Percentiles rank a stretch among this genome's conserved stretches.
phyloP scores from a whole-genome alignment of 2,329 filamentous ascomycete genomes.

The Juglanconis juglandina region DNA sequence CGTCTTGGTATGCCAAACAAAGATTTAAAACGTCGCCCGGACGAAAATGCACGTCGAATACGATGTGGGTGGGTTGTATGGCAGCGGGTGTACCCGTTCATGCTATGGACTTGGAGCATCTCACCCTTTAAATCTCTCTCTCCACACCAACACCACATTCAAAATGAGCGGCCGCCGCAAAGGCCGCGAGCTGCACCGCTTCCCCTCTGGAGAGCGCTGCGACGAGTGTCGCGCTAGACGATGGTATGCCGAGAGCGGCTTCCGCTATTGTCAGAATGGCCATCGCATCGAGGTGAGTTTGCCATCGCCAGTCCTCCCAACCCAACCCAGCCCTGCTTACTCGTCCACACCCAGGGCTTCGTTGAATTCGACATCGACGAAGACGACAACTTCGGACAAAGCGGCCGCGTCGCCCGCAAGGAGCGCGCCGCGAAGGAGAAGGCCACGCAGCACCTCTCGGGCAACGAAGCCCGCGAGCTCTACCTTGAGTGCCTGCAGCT shows the following conservation, averaged over 20 bases:
- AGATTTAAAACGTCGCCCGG: too few relatives aligned
- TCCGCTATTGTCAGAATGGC: slow-evolving; percentile 75
- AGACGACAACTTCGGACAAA: slow-evolving; percentile 64
- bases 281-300: slow-evolving; percentile 69
- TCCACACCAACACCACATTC: slow-evolving; percentile 28
- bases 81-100: slow-evolving; percentile 2
- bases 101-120: neutral
- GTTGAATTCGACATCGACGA: slow-evolving; percentile 58
- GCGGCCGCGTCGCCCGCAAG: slow-evolving; percentile 52
- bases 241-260: slow-evolving; percentile 72
- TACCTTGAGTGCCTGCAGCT: slow-evolving; percentile 84
- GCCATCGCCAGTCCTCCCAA: neutral
- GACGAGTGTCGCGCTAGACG: slow-evolving; percentile 67
- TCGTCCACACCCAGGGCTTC: slow-evolving; percentile 39
- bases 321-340: neutral
- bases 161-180: slow-evolving; percentile 30
- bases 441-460: slow-evolving; percentile 55
- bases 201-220: slow-evolving; percentile 52
- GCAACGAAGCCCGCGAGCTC: slow-evolving; percentile 68
- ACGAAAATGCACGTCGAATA: too few relatives aligned
- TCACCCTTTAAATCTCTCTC: neutral
- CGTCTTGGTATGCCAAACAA: too few relatives aligned
- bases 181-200: slow-evolving; percentile 41
- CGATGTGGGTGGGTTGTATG: neutral
- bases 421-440: slow-evolving; percentile 56